These are phyloP conservation scores for Acanthamoeba polyphaga DNA, from an alignment of 208 protist genomes.

Conservation along the genomic window DNA sequence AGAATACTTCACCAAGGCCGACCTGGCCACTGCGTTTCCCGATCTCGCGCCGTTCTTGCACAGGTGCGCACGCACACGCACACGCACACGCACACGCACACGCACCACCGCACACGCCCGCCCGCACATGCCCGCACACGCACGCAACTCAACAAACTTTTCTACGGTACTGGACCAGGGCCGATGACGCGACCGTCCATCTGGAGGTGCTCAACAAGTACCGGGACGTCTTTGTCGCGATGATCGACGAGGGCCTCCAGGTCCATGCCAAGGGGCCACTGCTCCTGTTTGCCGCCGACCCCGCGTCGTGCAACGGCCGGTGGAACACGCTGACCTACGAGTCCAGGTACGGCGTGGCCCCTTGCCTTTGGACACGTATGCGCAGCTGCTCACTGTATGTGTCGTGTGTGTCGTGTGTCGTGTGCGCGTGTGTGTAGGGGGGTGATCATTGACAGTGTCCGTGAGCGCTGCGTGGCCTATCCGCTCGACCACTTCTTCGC, in stretches of 20 bases:
- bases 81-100: no score
- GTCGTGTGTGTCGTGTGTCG: background rate
- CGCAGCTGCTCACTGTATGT: no score
- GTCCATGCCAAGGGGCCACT: background rate
- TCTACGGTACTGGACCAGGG: background rate
- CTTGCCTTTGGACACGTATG: background rate
- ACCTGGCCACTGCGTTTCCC: background rate
- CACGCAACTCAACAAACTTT: no score
- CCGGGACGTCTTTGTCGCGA: background rate
- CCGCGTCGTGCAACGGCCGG: background rate
- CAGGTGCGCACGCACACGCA: background rate
- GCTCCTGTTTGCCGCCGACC: background rate
- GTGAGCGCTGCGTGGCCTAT: slow-evolving; percentile 17
- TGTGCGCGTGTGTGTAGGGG: background rate
- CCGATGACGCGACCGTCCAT: background rate
- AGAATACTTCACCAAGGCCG: slow-evolving; percentile 51
- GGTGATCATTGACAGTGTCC: slow-evolving; percentile 3
- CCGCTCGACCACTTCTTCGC: slow-evolving; percentile 41
- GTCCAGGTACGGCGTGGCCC: background rate
- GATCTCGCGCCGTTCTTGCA: background rate
- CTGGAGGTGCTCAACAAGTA: slow-evolving; percentile 57
- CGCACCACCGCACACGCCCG: no score
- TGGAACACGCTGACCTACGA: slow-evolving; percentile 23
- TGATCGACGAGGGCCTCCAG: background rate
- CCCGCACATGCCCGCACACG: no score